Evolutionary conservation across 1,284 basidiomycete species (phyloP).

Genomic region (Leccinum huronense): DNA sequence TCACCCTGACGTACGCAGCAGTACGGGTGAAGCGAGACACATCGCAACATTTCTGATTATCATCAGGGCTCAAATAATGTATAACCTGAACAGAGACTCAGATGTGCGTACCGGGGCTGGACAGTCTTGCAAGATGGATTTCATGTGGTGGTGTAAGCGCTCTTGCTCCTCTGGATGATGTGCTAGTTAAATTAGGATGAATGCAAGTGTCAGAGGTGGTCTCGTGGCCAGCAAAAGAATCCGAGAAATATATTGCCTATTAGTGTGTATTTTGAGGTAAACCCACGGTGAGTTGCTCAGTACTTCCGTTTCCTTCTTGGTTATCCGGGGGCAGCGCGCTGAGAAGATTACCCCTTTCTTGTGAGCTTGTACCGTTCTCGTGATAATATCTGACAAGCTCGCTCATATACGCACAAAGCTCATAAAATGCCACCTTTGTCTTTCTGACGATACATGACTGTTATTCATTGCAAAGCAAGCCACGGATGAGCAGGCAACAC

Average conservation of each 20-base stretch:
- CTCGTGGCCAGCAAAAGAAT: neutral
- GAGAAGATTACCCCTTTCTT: neutral
- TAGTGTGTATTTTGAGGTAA: neutral
- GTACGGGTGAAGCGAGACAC: neutral
- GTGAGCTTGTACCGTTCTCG: neutral
- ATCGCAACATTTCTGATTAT: neutral
- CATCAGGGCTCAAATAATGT: neutral
- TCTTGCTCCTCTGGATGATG: constrained; percentile 1
- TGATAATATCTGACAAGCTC: neutral
- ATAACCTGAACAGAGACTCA: neutral
- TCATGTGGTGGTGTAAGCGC: neutral
- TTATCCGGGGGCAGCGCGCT: neutral
- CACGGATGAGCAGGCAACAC: neutral
- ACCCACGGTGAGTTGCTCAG: neutral
- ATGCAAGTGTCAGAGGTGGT: neutral
- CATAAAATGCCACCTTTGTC: neutral
- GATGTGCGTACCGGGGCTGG: neutral
- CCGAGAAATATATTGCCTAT: neutral
- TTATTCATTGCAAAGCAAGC: neutral
- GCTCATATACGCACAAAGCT: neutral
- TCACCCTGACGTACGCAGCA: neutral
- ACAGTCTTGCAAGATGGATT: neutral
- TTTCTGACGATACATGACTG: neutral
- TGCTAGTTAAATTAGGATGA: constrained; percentile 1
- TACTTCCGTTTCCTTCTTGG: neutral